Conservation (phyloP, 176 grass and related monocot species). For the Ensete ventricosum region DNA sequence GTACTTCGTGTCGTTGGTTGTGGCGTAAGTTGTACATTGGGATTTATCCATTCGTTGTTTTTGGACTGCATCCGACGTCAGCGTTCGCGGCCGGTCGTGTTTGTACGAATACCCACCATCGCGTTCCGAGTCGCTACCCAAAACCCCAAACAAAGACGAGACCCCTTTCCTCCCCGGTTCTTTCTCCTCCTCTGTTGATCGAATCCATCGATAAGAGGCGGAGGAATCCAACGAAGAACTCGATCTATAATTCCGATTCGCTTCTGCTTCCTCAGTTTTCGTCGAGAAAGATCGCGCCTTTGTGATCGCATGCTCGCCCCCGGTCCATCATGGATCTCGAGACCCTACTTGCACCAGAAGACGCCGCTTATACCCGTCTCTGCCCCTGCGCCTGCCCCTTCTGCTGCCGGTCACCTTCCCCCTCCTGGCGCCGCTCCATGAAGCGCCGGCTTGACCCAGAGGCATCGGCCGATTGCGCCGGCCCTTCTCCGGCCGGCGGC, state of each 20-base stretch:
- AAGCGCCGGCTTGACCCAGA: slow-evolving; percentile 54
- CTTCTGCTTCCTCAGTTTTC: background rate
- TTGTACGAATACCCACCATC: no score
- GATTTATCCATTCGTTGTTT: no score
- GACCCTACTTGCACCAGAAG: background rate
- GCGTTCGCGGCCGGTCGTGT: no score
- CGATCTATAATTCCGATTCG: no score
- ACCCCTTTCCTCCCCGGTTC: background rate
- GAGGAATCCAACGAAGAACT: background rate
- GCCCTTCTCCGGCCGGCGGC: background rate
- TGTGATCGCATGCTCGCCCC: background rate
- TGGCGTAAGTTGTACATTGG: no score
- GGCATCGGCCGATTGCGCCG: background rate
- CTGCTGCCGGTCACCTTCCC: slow-evolving; percentile 38
- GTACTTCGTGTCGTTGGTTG: no score
- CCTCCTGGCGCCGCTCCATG: slow-evolving; percentile 52
- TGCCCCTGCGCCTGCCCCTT: slow-evolving; percentile 32
- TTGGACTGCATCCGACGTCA: no score
- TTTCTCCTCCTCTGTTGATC: background rate
- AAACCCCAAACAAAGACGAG: background rate
- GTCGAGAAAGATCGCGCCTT: no score
- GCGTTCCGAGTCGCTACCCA: no score
- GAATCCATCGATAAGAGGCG: background rate
- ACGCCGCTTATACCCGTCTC: background rate
- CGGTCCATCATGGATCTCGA: slow-evolving; percentile 5